Base-by-base conservation (phyloP, 345 rosid species). In the Populus euphratica region DNA sequence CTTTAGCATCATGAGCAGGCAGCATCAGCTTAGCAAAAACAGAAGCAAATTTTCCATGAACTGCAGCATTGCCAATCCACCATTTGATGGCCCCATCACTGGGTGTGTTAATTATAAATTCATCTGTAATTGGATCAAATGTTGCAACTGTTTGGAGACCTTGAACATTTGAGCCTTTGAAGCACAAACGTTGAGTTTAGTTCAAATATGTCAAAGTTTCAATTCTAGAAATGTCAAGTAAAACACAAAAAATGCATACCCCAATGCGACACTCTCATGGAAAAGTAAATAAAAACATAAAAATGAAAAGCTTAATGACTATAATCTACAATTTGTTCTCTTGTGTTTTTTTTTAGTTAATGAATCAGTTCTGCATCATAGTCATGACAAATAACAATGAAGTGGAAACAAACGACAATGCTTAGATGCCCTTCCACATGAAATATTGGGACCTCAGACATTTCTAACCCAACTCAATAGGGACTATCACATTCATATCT, bases 31-130 rank as follows among this genome's bases (percentile, higher is more conserved):
- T 92, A 49, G 99, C 98, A 74, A 96, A 96, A 83, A 94, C 99
- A 71, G 91, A 85, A 23, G 97, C 99, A 63, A 96, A 92, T 87
- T 91, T 96, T 10, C 99, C 99, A 78, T 96, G 97, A 80, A 92
- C 97, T 9, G 98, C 99, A 70, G 99, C 99, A 81, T 96, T 96
- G 52, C 99, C 98, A 81, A 94, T 96, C 99, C 98, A 94, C 99
- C 99, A 96, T 82, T 96, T 96, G 78, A 94, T 94, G 49, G 98
- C 98, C 71, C 99, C 98, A 50, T 96, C 97, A 80, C 92, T 81
- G 49, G 97, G 97, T 5, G 98, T 96, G 83, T 91, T 86, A 33
- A 94, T 87, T 41, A 94, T 59, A 56, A 96, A 96, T 75, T 94
- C 97, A 61, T 94, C 98, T 21, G 83, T 90, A 12, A 90, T 54